Percentiles rank a stretch among this genome's conserved stretches.
phyloP scores from a whole-genome alignment of 176 grass and related monocot species.

The Thinopyrum elongatum region DNA sequence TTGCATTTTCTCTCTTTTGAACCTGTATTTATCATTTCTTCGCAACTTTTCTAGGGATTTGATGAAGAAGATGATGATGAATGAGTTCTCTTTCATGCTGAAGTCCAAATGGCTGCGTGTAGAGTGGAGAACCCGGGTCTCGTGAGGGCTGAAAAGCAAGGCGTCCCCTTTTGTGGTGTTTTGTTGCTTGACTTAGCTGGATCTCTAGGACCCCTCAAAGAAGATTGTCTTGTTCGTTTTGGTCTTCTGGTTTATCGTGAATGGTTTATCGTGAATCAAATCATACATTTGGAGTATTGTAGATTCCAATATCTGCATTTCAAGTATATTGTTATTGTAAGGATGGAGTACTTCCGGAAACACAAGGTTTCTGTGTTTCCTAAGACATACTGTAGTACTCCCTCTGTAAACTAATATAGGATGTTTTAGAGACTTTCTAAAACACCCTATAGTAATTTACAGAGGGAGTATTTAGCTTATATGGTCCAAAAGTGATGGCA shows the following conservation, averaged over 20 bases:
- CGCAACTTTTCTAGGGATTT: conserved; percentile 32
- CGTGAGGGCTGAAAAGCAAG: background rate
- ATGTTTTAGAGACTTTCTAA: too few relatives aligned
- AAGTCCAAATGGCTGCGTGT: too few relatives aligned
- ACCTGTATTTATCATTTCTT: background rate
- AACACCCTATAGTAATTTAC: too few relatives aligned
- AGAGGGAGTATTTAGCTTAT: too few relatives aligned
- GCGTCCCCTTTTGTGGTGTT: conserved; percentile 8
- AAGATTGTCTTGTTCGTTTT: background rate
- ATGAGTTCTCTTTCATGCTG: too few relatives aligned
- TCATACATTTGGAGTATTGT: background rate
- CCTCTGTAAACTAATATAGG: too few relatives aligned
- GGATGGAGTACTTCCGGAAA: background rate
- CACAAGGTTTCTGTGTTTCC: background rate
- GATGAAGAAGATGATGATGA: too few relatives aligned
- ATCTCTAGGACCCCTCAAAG: background rate
- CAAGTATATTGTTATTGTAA: background rate
- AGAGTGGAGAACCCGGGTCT: too few relatives aligned
- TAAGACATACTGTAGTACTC: too few relatives aligned
- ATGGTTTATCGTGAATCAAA: background rate
- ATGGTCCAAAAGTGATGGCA: too few relatives aligned
- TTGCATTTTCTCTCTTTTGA: background rate
- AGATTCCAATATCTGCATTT: background rate
- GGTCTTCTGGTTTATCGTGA: too few relatives aligned
- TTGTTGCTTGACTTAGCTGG: conserved; percentile 5